phyloP scores from a whole-genome alignment of 768 basidiomycete genomes.

The Suillus cothurnatus region DNA sequence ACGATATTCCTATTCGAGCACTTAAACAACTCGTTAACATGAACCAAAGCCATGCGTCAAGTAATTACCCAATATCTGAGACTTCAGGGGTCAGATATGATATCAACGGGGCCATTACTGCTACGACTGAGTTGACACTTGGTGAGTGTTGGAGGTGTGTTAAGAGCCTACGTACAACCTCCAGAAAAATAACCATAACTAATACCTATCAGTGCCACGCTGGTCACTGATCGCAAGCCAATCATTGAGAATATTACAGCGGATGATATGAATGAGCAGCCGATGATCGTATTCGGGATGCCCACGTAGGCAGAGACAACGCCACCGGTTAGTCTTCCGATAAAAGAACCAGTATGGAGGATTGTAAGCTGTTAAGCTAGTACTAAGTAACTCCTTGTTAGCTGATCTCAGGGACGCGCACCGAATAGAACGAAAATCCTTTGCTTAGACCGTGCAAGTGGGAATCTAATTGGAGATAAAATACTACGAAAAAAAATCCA shows the following conservation, averaged over 20 bases:
- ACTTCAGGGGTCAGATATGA: conserved; percentile 45
- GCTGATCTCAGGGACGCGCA: conserved; percentile 21
- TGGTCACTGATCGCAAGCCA: conserved; percentile 40
- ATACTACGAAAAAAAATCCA: conserved; percentile 52
- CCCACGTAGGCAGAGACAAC: too few relatives aligned
- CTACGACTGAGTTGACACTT: conserved; percentile 32
- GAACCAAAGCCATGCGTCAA: too few relatives aligned
- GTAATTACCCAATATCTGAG: too few relatives aligned
- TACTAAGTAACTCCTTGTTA: background rate
- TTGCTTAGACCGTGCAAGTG: conserved; percentile 53
- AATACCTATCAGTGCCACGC: conserved; percentile 43
- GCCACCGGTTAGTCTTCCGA: conserved; percentile 49
- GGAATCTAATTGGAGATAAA: conserved; percentile 60
- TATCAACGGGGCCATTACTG: conserved; percentile 45
- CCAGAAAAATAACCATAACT: conserved; percentile 54
- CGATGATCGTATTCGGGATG: too few relatives aligned
- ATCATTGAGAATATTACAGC: conserved; percentile 48
- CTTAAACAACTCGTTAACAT: conserved; percentile 22
- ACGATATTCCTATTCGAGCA: conserved; percentile 49
- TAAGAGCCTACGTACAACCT: conserved; percentile 9
- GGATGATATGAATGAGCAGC: conserved; percentile 40
- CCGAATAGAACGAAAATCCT: conserved; percentile 62
- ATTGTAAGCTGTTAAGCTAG: conserved; percentile 44
- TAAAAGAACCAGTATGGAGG: conserved; percentile 49
- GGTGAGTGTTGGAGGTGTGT: background rate